A percentile compares a stretch with the other conserved stretches of the same genome.
These are phyloP conservation scores for Pleurotus platypus DNA, from an alignment of 768 basidiomycete species.

Conservation along the genomic window DNA sequence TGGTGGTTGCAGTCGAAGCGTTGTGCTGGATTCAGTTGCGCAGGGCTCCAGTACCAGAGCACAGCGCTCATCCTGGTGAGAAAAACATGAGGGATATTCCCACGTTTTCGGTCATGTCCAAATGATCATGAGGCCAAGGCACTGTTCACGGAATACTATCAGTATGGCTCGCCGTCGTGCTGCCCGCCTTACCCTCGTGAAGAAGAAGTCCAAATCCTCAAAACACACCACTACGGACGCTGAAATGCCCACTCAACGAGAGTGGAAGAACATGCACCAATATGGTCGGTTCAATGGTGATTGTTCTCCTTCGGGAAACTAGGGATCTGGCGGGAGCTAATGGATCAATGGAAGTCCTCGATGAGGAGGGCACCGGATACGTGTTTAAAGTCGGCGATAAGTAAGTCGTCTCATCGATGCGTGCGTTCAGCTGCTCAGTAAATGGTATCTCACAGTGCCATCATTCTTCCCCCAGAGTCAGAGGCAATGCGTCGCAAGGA, in stretches of 20 bases:
- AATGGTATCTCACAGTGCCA: constrained; percentile 27
- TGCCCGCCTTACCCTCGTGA: constrained; percentile 5
- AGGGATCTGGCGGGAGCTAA: neutral
- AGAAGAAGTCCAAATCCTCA: constrained; percentile 10
- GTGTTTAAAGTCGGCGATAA: constrained; percentile 26
- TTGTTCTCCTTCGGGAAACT: neutral
- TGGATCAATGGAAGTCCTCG: constrained; percentile 17
- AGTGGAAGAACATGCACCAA: constrained; percentile 16
- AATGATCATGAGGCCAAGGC: neutral
- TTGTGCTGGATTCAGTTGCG: neutral
- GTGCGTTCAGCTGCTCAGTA: neutral
- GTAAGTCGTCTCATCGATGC: constrained; percentile 22
- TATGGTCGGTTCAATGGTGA: constrained; percentile 17
- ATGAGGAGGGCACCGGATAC: constrained; percentile 27
- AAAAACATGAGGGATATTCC: neutral
- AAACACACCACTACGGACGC: constrained; percentile 8
- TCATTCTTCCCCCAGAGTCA: constrained; percentile 34
- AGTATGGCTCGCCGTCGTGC: constrained; percentile 15
- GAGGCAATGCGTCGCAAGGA: constrained; percentile 15
- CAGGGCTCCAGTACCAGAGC: neutral
- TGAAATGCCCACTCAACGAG: constrained; percentile 11
- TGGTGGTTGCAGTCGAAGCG: neutral
- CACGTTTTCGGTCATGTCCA: too few species aligned
- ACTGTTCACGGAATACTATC: neutral
- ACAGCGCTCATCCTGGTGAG: neutral